These are phyloP conservation scores for Pistacia atlantica DNA, from an alignment of 345 rosid species.

Conservation along the genomic window DNA sequence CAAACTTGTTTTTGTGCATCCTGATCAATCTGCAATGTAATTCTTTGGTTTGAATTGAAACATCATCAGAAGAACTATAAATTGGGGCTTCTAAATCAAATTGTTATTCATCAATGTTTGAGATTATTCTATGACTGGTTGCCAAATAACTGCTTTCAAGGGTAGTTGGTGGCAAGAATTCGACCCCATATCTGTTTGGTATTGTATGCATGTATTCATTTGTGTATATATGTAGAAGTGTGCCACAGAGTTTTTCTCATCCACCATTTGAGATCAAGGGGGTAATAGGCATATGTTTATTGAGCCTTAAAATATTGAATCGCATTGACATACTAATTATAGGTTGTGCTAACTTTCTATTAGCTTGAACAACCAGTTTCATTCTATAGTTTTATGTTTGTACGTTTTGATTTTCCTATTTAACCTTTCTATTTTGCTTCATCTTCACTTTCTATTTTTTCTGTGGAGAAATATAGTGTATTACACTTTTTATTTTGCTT, in stretches of 20 bases:
- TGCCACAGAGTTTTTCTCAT: too few relatives aligned
- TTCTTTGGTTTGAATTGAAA: not conserved
- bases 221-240: not conserved
- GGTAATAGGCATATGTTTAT: too few relatives aligned
- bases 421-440: not conserved
- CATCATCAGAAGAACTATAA: not conserved
- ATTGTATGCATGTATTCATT: too few relatives aligned
- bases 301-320: too few relatives aligned
- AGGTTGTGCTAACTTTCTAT: too few relatives aligned
- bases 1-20: not conserved
- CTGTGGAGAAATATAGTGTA: too few relatives aligned
- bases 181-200: not conserved
- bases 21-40: not conserved
- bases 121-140: not conserved
- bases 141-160: not conserved
- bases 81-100: not conserved
- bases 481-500: too few relatives aligned
- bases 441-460: not conserved
- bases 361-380: too few relatives aligned
- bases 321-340: too few relatives aligned
- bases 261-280: too few relatives aligned
- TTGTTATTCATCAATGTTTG: not conserved
- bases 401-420: too few relatives aligned
- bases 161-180: not conserved
- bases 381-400: too few relatives aligned